phyloP scores from a whole-genome alignment of 2,329 filamentous ascomycete species.

The Arthrobotrys sinensis region DNA sequence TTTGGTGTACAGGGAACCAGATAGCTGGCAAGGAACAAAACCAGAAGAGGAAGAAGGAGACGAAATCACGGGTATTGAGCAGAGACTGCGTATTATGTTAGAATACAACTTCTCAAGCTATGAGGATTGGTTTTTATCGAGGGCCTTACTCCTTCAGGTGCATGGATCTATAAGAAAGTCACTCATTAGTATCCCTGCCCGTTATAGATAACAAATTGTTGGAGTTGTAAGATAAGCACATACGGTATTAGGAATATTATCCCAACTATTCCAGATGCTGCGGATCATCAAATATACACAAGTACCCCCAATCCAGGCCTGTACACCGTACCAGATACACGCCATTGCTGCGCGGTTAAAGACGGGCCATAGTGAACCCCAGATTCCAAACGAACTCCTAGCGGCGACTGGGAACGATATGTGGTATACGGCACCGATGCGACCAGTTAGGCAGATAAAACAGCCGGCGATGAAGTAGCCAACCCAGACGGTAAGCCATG shows the following conservation, averaged over 20 bases:
- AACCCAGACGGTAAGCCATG: conserved; percentile 86
- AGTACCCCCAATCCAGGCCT: conserved; percentile 85
- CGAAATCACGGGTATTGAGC: conserved; percentile 81
- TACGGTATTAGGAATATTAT: conserved; percentile 66
- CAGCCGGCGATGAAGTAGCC: conserved; percentile 83
- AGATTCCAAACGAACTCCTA: conserved; percentile 86
- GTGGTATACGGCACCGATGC: conserved; percentile 89
- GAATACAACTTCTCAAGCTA: conserved; percentile 72
- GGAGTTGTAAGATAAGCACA: conserved; percentile 31
- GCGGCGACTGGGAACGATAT: conserved; percentile 88
- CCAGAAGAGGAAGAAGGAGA: conserved; percentile 92
- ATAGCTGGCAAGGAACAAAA: conserved; percentile 83
- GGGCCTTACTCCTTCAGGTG: conserved; percentile 42
- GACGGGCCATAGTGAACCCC: conserved; percentile 68
- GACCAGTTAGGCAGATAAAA: conserved; percentile 84
- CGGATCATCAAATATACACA: conserved; percentile 92
- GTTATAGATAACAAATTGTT: background rate
- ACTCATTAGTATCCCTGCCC: conserved; percentile 48
- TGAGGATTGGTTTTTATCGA: background rate
- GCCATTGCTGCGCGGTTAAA: conserved; percentile 68
- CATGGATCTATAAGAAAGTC: conserved; percentile 41
- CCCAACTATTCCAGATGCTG: conserved; percentile 82
- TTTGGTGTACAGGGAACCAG: conserved; percentile 90
- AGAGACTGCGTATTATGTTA: conserved; percentile 77
- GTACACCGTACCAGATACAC: conserved; percentile 89